phyloP scores from a whole-genome alignment of 2,329 filamentous ascomycete genomes.

The Ilyonectria mors-panacis region DNA sequence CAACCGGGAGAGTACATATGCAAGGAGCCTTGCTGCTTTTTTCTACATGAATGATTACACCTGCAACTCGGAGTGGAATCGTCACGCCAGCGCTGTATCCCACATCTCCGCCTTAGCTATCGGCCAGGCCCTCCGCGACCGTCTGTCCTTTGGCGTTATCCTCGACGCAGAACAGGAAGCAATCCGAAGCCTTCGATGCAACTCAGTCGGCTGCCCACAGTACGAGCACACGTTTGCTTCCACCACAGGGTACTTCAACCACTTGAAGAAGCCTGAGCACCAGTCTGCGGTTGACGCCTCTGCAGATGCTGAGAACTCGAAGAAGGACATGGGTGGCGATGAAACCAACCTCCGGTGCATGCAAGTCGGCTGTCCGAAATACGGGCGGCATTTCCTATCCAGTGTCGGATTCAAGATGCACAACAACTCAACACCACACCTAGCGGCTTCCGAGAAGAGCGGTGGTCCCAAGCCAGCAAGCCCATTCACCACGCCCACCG shows the following conservation, averaged over 20 bases:
- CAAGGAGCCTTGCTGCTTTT: slow-evolving; percentile 36
- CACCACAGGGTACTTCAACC: slow-evolving; percentile 24
- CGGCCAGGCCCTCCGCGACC: slow-evolving; percentile 17
- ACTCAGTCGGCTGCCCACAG: slow-evolving; percentile 14
- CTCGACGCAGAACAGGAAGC: slow-evolving; percentile 40
- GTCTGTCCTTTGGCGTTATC: background rate
- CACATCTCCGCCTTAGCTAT: slow-evolving; percentile 33
- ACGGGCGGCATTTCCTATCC: background rate
- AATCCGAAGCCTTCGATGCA: slow-evolving; percentile 36
- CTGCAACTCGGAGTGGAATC: slow-evolving; percentile 32
- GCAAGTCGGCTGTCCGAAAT: slow-evolving; percentile 6
- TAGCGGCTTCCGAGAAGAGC: background rate
- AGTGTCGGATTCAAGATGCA: background rate
- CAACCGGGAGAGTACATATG: slow-evolving; percentile 20
- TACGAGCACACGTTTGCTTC: slow-evolving; percentile 31
- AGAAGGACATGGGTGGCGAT: background rate
- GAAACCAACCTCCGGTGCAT: slow-evolving; percentile 7
- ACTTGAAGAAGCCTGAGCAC: slow-evolving; percentile 29
- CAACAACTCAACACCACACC: background rate
- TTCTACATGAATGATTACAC: slow-evolving; percentile 35
- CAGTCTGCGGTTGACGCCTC: slow-evolving; percentile 8
- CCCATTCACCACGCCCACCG: slow-evolving; percentile 11
- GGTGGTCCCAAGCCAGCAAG: background rate
- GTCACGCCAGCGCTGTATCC: slow-evolving; percentile 29
- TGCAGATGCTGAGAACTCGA: background rate